These are phyloP conservation scores for Aspergillus sp. DNA, from an alignment of 2,329 filamentous ascomycete genomes.

Conservation along the genomic window DNA sequence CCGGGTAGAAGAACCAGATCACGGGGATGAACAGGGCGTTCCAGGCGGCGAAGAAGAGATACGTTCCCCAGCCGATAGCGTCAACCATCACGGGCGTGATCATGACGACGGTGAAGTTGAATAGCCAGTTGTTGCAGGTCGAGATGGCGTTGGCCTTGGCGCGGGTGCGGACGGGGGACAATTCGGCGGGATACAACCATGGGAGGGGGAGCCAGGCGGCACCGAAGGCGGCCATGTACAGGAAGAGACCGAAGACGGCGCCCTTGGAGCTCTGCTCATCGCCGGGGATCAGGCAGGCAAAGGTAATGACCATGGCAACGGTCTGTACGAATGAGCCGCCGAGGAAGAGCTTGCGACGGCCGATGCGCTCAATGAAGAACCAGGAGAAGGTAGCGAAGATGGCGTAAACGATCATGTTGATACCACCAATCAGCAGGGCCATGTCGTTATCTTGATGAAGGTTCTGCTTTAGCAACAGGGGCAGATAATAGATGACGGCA, in stretches of 20 bases:
- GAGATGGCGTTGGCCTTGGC: conserved; percentile 61
- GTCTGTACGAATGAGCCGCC: conserved; percentile 46
- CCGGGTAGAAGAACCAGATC: conserved; percentile 60
- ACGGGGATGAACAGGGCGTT: conserved; percentile 54
- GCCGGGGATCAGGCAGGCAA: conserved; percentile 43
- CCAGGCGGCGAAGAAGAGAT: conserved; percentile 50
- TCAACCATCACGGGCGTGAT: conserved; percentile 50
- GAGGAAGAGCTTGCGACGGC: conserved; percentile 50
- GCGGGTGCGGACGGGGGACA: conserved; percentile 60
- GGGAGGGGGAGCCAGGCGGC: conserved; percentile 68
- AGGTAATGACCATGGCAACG: conserved; percentile 45
- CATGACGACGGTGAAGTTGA: conserved; percentile 61
- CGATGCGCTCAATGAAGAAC: conserved; percentile 55
- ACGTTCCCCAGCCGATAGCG: conserved; percentile 47
- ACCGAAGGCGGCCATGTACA: conserved; percentile 71
- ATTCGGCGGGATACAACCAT: conserved; percentile 59
- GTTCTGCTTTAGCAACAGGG: conserved; percentile 53
- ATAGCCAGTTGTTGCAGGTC: conserved; percentile 60
- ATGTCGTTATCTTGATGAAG: conserved; percentile 47
- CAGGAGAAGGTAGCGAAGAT: conserved; percentile 51
- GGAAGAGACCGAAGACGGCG: conserved; percentile 65
- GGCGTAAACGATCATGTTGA: conserved; percentile 54
- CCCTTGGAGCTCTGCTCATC: conserved; percentile 36
- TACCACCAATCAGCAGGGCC: conserved; percentile 58
- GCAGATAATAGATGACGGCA: conserved; percentile 55